Evolutionary conservation across 768 basidiomycete genomes (phyloP), one percentile per base, ranked within the genome.

Genomic region (Psilocybe sp.): DNA sequence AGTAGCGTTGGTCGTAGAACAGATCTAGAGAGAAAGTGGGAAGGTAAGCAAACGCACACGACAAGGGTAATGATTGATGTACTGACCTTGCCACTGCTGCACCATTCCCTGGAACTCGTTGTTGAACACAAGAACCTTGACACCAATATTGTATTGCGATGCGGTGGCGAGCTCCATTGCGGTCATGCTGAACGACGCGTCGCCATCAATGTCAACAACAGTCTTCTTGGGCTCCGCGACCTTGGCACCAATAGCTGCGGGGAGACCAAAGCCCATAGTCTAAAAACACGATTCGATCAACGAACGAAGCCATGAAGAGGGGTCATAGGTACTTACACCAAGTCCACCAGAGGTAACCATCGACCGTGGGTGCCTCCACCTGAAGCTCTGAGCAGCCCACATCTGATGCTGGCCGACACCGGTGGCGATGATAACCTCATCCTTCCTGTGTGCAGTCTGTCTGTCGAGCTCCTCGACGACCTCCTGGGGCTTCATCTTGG

Each of bases 81-180:
- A 64, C 77, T 44, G 51, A 92, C 92, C 92, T 79, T 98, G 97
- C 97, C 96, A 98, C 75, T 99, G 97, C 31, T 92, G 73, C 11
- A 98, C 97, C 97, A 99, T 99, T 47, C 97, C 97, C 69, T 97
- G 95, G 80, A 94, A 97, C 64, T 95, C 92, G 69, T 97, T 98
- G 77, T 97, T 96, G 60, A 98, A 69, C 18, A 97, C 70, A 57
- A 97, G 75, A 36, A 93, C 88, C 72, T 99, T 99, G 64, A 98
- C 92, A 51, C 97, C 96, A 55, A 99, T 97, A 62, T 80, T 69
- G 72, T 80, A 93, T 63, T 95, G 91, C 19, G 89, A 78, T 4
- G 97, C 97, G 1, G 97, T 99, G 18, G 87, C 85, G 45, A 99
- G 84, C 70, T 99, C 97, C 97, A 98, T 99, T 0, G 94, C 96